Evolutionary conservation across 139 green algal genomes (phyloP), one percentile per base, ranked within the genome.

Genomic region (Chlorella sp.): DNA sequence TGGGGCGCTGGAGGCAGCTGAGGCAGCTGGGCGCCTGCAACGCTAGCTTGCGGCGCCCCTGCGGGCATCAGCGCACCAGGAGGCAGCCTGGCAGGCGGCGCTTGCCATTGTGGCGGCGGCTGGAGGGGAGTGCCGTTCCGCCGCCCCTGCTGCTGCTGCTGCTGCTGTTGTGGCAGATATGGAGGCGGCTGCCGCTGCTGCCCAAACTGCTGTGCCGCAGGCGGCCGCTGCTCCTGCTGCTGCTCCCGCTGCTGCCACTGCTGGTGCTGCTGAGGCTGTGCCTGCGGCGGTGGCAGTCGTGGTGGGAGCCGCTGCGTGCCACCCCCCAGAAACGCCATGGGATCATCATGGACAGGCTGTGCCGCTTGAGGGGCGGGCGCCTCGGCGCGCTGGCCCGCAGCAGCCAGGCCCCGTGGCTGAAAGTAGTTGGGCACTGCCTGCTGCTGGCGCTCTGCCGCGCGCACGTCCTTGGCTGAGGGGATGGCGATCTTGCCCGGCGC

Each of bases 401-500:
- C 64, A 71, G 8, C 25, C 8, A 8, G 15, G 17, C 17, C 45
- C 8, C 19, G 9, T 43, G 64, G 19, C 35, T 42, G 33, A 65
- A 80, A 36, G 53, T 15, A 35, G 36, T 69, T 76, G 23, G 50
- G n/a, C 6, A 36, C 21, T 0, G 48, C 74, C 2, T 38, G 7
- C 6, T 43, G 48, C 43, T 66, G 36, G 36, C 59, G 27, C 43
- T 80, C 67, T 0, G 64, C 74, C 36, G 41, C 31, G 19, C 76
- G 74, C 46, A 80, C 74, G 25, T 80, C 74, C 2, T 48, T 27
- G n/a, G 67, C 75, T 6, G 64, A 76, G 36, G 74, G 74, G n/a
- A 80, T 75, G 64, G 74, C 67, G 15, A 80, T 80, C 51, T 27
- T 23, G 48, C 27, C n/a, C n/a, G n/a, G n/a, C n/a, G n/a, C n/a